Evolutionary conservation across 441 rosid species (phyloP).

Genomic region (Croton setiger): DNA sequence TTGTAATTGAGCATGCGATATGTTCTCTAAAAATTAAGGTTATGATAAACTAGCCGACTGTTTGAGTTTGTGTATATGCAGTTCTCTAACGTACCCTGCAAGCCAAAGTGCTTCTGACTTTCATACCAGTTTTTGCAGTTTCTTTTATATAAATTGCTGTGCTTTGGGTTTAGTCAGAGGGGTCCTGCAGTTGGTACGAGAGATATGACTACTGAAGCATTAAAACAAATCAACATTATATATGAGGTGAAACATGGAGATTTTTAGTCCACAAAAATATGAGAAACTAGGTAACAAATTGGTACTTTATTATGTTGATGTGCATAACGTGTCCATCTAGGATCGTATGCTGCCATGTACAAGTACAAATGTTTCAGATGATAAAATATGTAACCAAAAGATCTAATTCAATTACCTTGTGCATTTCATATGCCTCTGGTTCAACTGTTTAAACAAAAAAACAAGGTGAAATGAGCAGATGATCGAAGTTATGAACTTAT

Average conservation of each 20-base stretch:
- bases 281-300: neutral
- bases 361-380: neutral
- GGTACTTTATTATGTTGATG: neutral
- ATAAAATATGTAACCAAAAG: neutral
- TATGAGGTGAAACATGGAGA: neutral
- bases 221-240: neutral
- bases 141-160: neutral
- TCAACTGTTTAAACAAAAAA: constrained; percentile 48
- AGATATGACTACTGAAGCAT: neutral
- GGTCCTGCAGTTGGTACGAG: neutral
- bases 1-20: neutral
- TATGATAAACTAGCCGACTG: neutral
- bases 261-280: neutral
- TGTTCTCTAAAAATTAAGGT: neutral
- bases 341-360: neutral
- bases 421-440: constrained; percentile 54
- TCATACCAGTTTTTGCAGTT: neutral
- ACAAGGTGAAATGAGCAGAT: neutral
- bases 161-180: neutral
- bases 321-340: neutral
- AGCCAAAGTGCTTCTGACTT: neutral
- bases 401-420: constrained; percentile 53
- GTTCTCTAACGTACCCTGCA: neutral
- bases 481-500: constrained; percentile 5
- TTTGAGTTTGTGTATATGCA: neutral